Evolutionary conservation across 345 rosid species (phyloP).

Genomic region (Citrus glauca): DNA sequence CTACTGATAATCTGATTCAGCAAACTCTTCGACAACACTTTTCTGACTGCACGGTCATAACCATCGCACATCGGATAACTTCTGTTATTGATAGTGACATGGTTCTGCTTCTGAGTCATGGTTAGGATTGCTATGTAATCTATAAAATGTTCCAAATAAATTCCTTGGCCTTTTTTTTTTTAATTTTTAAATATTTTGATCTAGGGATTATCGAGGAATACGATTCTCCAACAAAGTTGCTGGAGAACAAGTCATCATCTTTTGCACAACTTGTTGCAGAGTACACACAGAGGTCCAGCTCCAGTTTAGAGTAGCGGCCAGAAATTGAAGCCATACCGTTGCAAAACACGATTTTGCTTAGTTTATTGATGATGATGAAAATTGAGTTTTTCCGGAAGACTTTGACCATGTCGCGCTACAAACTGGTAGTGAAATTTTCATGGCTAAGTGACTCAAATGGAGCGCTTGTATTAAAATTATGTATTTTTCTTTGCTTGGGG

Average conservation of each 20-base stretch:
- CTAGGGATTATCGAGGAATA: slow-evolving; percentile 68
- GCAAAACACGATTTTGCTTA: not conserved
- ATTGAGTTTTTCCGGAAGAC: not conserved
- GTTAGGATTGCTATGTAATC: slow-evolving; percentile 27
- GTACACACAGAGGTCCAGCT: slow-evolving; percentile 53
- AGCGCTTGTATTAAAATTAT: not conserved
- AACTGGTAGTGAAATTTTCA: not conserved
- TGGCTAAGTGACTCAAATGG: not conserved
- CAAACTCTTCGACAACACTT: slow-evolving; percentile 62
- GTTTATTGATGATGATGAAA: not conserved
- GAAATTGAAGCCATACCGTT: not conserved
- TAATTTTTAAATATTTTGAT: not conserved
- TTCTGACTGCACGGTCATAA: slow-evolving; percentile 62
- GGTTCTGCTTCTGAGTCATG: slow-evolving; percentile 71
- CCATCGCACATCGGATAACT: slow-evolving; percentile 83
- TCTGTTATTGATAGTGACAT: slow-evolving; percentile 80
- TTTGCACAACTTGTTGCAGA: slow-evolving; percentile 75
- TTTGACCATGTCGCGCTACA: not conserved
- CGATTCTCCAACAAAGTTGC: slow-evolving; percentile 56
- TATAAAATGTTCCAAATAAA: not conserved
- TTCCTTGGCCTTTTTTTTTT: not conserved
- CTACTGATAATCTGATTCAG: slow-evolving; percentile 79
- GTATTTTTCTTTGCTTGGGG: not conserved
- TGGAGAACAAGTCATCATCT: slow-evolving; percentile 58
- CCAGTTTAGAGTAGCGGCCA: slow-evolving; percentile 19